Evolutionary conservation across 257 asterid genomes (phyloP).

Genomic region (Linderniella brevidens): DNA sequence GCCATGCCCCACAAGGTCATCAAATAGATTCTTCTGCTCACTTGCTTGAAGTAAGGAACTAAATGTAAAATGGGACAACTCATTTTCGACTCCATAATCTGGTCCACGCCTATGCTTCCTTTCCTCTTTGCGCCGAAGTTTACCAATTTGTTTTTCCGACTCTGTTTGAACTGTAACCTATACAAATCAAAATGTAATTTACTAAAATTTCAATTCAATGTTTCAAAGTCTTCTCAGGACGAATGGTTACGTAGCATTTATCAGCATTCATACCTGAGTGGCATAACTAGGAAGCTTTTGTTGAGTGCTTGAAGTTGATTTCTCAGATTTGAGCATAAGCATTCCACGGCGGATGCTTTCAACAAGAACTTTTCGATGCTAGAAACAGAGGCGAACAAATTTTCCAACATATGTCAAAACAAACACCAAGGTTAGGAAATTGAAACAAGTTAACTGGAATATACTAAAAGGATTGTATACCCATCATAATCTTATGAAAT

Average conservation of each 20-base stretch:
- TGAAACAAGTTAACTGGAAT: too few species aligned
- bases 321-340: conserved; percentile 65
- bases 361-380: conserved; percentile 87
- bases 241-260: neutral
- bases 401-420: conserved; percentile 1
- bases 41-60: conserved; percentile 86
- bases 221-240: neutral
- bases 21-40: conserved; percentile 66
- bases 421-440: neutral
- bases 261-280: conserved; percentile 49
- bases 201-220: conserved; percentile 10
- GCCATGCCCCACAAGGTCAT: conserved; percentile 78
- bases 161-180: conserved; percentile 96
- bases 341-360: conserved; percentile 72
- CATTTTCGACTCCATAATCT: conserved; percentile 56
- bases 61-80: conserved; percentile 46
- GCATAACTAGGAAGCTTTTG: conserved; percentile 82
- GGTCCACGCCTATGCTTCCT: conserved; percentile 70
- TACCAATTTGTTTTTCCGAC: conserved; percentile 74
- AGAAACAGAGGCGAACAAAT: neutral
- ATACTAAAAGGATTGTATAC: too few species aligned
- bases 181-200: conserved; percentile 9
- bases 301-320: conserved; percentile 41
- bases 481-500: conserved; percentile 2
- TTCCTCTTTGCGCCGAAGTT: conserved; percentile 93